Evolutionary conservation across 192 early-diverging fungal species (phyloP), one percentile per base, ranked within the genome.

Genomic region (Entomortierella lignicola): DNA sequence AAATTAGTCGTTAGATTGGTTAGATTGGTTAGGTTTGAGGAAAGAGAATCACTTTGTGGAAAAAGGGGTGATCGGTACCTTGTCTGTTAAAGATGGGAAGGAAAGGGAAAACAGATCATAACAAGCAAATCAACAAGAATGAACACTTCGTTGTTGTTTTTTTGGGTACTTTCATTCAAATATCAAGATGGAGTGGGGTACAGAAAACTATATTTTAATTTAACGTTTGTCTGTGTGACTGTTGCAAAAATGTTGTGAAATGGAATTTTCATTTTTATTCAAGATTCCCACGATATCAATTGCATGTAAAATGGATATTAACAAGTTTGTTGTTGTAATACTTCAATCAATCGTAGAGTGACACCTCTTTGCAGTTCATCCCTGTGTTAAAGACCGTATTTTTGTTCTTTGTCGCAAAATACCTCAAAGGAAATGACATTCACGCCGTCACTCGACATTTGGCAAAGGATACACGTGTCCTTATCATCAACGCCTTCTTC

Each of bases 341-440:
- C 10, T 7, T 37, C 10, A 37, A 37, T 37, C 34, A 37, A 37
- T 37, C 34, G 34, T 37, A 71, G 64, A 81, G 72, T 62, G 87
- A 82, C 50, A 51, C 68, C 50, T 74, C 84, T 27, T 71, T 83
- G 32, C 82, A 88, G 41, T 93, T 95, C 82, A 81, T 92, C n/a
- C 88, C 89, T 39, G 89, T 95, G 55, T 82, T 87, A 59, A 86
- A 87, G 63, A 87, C 89, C 41, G 83, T 95, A 55, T 94, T 96
- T 69, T 67, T 85, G 64, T 89, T 92, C 79, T 91, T 97, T 64
- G 85, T 91, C 66, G 81, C 85, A 58, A 86, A 87, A 50, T 93
- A 92, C 82, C 87, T 94, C 71, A 84, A 86, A 71, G 85, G 88
- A 80, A 96, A 96, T 84, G 91, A 95, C 83, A 88, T 97, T 63